phyloP scores from a whole-genome alignment of 257 asterid genomes.

The Primulina tabacum region DNA sequence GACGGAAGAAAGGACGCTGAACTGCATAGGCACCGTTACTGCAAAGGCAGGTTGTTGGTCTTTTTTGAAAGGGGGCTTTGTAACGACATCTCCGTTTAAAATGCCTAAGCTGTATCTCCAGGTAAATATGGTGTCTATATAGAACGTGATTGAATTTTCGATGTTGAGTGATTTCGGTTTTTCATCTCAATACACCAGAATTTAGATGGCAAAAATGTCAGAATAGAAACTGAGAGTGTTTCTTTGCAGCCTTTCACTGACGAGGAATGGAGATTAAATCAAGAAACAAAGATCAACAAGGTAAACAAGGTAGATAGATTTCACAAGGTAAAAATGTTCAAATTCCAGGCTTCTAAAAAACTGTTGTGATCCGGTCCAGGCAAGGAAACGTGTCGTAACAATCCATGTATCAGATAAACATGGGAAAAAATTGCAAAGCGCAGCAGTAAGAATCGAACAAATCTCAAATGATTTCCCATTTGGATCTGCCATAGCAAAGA shows the following conservation, averaged over 20 bases:
- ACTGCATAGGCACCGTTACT: slow-evolving; percentile 43
- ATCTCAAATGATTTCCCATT: slow-evolving; percentile 43
- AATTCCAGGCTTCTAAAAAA: background rate
- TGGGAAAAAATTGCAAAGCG: slow-evolving; percentile 33
- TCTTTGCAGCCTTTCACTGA: slow-evolving; percentile 34
- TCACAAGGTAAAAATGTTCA: background rate
- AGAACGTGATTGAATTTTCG: background rate
- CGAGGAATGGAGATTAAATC: slow-evolving; percentile 30
- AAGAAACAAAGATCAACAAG: slow-evolving; percentile 23
- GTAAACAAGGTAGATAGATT: slow-evolving; percentile 26
- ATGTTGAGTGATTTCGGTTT: background rate
- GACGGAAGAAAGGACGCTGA: slow-evolving; percentile 23
- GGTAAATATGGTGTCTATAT: slow-evolving; percentile 23
- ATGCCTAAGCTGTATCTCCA: slow-evolving; percentile 32
- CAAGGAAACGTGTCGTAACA: slow-evolving; percentile 35
- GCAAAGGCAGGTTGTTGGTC: slow-evolving; percentile 50
- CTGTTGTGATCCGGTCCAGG: slow-evolving; percentile 23
- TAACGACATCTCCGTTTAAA: slow-evolving; percentile 26
- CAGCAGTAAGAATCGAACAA: slow-evolving; percentile 31
- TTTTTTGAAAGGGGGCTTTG: slow-evolving; percentile 53
- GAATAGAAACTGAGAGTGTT: slow-evolving; percentile 27
- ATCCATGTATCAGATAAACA: slow-evolving; percentile 38
- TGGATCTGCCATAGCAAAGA: slow-evolving; percentile 46
- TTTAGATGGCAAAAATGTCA: slow-evolving; percentile 22
- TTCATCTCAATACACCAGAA: slow-evolving; percentile 18